phyloP scores from a whole-genome alignment of 306 rosid genomes.

The Rosa multiflora region DNA sequence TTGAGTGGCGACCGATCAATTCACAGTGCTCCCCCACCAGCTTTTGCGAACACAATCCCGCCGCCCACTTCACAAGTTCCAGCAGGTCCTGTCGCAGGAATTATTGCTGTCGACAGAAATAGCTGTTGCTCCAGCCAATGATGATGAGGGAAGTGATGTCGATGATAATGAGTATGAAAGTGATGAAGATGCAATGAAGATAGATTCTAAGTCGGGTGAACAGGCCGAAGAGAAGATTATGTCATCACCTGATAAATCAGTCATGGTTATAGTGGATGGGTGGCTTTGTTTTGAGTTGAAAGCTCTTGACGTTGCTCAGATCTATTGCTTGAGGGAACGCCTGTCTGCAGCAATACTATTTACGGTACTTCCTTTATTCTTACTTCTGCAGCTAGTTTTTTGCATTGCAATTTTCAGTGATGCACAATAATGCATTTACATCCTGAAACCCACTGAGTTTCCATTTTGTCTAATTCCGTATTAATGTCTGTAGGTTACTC shows the following conservation, averaged over 20 bases:
- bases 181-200: constrained; percentile 55
- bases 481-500: constrained; percentile 53
- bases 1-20: not conserved
- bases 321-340: constrained; percentile 90
- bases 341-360: constrained; percentile 65
- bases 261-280: constrained; percentile 69
- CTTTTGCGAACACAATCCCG: not conserved
- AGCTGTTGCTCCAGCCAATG: constrained; percentile 64
- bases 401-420: constrained; percentile 8
- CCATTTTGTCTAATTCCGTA: constrained; percentile 20
- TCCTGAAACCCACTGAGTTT: not conserved
- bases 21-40: not conserved
- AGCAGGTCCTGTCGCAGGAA: constrained; percentile 11
- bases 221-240: constrained; percentile 49
- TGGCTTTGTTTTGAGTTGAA: constrained; percentile 68
- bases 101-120: constrained; percentile 75
- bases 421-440: not conserved
- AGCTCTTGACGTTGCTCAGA: constrained; percentile 92
- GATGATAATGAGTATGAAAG: constrained; percentile 29
- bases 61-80: constrained; percentile 10
- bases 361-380: constrained; percentile 47
- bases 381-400: not conserved
- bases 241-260: constrained; percentile 74
- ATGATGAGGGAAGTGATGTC: constrained; percentile 15
- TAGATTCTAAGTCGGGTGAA: constrained; percentile 44